These are phyloP conservation scores for Pseudogymnoascus sp. DNA, from an alignment of 2,329 filamentous ascomycete species.

Conservation along the genomic window DNA sequence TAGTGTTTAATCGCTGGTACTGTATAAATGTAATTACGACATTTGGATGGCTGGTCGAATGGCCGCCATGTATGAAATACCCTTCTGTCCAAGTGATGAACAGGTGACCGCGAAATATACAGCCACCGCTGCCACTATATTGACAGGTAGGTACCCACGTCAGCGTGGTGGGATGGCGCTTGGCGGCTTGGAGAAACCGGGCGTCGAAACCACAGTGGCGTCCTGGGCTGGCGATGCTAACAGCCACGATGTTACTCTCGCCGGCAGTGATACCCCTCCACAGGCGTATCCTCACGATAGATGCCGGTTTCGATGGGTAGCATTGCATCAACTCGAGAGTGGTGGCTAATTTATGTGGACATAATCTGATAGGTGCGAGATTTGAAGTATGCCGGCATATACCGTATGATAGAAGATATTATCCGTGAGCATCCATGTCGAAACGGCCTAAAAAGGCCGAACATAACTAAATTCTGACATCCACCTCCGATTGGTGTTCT, in stretches of 20 bases:
- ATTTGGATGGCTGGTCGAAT: background rate
- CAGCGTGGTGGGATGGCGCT: background rate
- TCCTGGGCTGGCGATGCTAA: background rate
- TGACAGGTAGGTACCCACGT: background rate
- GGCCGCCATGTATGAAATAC: background rate
- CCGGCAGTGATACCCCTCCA: background rate
- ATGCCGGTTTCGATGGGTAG: background rate
- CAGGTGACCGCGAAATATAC: background rate
- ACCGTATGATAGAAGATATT: background rate
- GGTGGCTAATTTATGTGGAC: background rate
- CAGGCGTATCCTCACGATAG: background rate
- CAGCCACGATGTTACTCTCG: conserved; percentile 4
- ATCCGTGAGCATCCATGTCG: background rate
- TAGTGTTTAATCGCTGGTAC: conserved; percentile 9
- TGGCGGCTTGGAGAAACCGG: background rate
- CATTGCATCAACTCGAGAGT: background rate
- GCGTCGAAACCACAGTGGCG: background rate
- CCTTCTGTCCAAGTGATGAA: background rate
- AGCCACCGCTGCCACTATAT: background rate
- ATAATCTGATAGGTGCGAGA: background rate
- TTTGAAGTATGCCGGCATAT: background rate
- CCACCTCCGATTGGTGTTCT: background rate
- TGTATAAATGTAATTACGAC: conserved; percentile 7
- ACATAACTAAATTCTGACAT: background rate
- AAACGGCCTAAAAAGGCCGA: background rate